Conservation (phyloP, 2,329 filamentous ascomycete genomes). For the Penicillium sp. region DNA sequence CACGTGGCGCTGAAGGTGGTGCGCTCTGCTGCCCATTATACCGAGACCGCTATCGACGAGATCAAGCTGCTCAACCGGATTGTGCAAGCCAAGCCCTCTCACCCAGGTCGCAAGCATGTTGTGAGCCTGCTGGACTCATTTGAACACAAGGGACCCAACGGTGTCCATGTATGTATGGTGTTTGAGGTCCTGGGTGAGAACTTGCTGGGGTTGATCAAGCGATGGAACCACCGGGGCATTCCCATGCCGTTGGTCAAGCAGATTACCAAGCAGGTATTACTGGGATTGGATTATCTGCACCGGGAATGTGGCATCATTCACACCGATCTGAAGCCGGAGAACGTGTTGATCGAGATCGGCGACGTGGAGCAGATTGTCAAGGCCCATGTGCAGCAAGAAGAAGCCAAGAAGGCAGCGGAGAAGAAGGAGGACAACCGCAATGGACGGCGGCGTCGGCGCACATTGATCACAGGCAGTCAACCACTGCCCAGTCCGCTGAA, state of each 20-base stretch:
- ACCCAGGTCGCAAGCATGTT: conserved; percentile 91
- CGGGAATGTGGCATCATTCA: conserved; percentile 99
- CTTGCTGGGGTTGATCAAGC: conserved; percentile 90
- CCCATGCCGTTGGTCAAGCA: conserved; percentile 97
- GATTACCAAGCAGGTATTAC: conserved; percentile 95
- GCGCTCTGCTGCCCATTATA: conserved; percentile 96
- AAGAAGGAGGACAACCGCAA: conserved; percentile 91
- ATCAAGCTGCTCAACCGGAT: conserved; percentile 98
- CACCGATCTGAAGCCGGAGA: conserved; percentile 95
- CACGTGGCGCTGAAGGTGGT: conserved; percentile 98
- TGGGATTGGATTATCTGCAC: conserved; percentile 94
- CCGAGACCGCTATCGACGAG: conserved; percentile 97
- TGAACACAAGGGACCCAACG: conserved; percentile 95
- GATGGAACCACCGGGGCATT: conserved; percentile 96
- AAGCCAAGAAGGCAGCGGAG: conserved; percentile 59
- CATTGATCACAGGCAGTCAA: conserved; percentile 95
- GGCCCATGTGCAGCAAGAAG: conserved; percentile 78
- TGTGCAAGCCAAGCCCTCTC: conserved; percentile 89
- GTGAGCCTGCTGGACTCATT: conserved; percentile 96
- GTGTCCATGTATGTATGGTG: conserved; percentile 97
- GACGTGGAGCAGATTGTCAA: conserved; percentile 99
- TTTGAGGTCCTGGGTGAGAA: conserved; percentile 98
- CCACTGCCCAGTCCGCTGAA: conserved; percentile 93
- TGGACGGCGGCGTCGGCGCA: conserved; percentile 83
- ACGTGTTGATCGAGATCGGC: conserved; percentile 97